These are phyloP conservation scores for Talaromyces sp. DNA, from an alignment of 2,329 filamentous ascomycete species.

Conservation along the genomic window DNA sequence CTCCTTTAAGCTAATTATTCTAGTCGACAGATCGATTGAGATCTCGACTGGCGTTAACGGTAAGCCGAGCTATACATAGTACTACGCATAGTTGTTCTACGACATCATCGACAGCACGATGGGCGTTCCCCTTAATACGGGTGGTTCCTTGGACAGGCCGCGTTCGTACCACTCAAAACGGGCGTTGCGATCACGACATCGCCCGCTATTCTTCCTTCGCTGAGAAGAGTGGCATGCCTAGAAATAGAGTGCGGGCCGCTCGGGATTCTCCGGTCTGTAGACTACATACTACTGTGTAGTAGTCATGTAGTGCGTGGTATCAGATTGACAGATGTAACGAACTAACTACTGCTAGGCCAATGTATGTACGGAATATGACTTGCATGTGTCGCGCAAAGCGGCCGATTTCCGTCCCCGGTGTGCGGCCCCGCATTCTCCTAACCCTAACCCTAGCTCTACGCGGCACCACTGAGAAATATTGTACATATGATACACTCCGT, in stretches of 20 bases:
- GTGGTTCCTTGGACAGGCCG: background rate
- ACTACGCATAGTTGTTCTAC: background rate
- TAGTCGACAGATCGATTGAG: background rate
- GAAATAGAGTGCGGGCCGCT: background rate
- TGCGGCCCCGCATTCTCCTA: background rate
- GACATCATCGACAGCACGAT: background rate
- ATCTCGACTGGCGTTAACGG: background rate
- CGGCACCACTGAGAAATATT: background rate
- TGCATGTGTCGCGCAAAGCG: background rate
- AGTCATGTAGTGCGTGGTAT: background rate
- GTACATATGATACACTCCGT: conserved; percentile 1
- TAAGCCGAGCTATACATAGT: too few relatives aligned
- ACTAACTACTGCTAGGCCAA: too few relatives aligned
- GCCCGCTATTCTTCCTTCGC: background rate
- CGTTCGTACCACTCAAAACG: background rate
- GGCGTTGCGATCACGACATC: conserved; percentile 11
- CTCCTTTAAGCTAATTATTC: background rate
- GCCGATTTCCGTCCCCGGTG: background rate
- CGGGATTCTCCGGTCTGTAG: background rate
- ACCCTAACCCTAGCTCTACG: background rate
- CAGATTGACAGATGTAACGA: background rate
- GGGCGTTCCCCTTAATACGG: background rate
- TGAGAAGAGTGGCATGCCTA: background rate
- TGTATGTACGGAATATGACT: background rate
- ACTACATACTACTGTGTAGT: too few relatives aligned